These are phyloP conservation scores for Auricularia sp. DNA, from an alignment of 768 basidiomycete genomes.

Conservation along the genomic window DNA sequence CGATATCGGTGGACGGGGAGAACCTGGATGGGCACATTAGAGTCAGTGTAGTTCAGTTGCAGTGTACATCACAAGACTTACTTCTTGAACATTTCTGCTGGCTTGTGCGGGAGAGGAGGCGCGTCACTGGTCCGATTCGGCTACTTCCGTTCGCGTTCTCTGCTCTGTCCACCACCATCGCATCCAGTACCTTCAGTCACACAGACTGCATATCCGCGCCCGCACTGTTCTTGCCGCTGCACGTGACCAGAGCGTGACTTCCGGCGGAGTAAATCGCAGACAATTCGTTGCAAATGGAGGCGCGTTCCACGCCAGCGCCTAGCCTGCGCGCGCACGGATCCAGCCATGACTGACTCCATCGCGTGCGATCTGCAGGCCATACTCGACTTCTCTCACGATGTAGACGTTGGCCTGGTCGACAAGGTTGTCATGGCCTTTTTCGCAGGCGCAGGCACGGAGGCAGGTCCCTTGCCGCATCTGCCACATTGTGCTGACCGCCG, in stretches of 20 bases:
- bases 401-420: slow-evolving; percentile 34
- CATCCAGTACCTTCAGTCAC: neutral
- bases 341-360: neutral
- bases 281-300: neutral
- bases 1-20: slow-evolving; percentile 55
- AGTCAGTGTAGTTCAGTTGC: neutral
- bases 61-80: neutral
- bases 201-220: neutral
- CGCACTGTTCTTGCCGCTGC: neutral
- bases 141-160: neutral
- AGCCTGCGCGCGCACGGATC: neutral
- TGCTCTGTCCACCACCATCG: neutral
- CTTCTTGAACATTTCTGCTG: neutral
- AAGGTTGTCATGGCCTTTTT: slow-evolving; percentile 35
- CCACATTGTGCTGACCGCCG: neutral
- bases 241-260: neutral
- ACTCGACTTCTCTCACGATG: slow-evolving; percentile 31
- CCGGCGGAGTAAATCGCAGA: neutral
- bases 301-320: neutral
- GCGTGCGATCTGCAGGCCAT: slow-evolving; percentile 20
- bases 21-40: slow-evolving; percentile 22
- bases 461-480: slow-evolving; percentile 13
- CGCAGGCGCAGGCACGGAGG: slow-evolving; percentile 29
- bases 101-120: neutral
- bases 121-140: neutral